Evolutionary conservation across 2,329 filamentous ascomycete species (phyloP).

Genomic region (Byssothecium circinans): DNA sequence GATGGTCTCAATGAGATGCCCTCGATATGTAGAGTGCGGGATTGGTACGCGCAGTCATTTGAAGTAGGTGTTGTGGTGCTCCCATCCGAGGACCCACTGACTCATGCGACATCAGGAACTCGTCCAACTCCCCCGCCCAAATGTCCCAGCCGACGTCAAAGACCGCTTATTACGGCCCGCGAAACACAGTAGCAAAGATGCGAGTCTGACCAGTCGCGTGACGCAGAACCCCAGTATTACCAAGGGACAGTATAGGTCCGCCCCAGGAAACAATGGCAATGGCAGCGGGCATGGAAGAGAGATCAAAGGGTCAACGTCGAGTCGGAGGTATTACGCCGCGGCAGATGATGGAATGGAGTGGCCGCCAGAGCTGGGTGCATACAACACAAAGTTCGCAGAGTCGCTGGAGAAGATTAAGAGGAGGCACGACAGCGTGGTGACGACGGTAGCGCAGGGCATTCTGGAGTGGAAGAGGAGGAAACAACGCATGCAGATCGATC

Average conservation of each 20-base stretch:
- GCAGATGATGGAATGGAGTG: conserved; percentile 87
- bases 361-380: conserved; percentile 91
- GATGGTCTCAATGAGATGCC: conserved; percentile 98
- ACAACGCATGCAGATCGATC: conserved; percentile 97
- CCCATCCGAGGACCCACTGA: conserved; percentile 20
- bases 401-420: conserved; percentile 92
- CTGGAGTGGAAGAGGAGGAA: conserved; percentile 96
- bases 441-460: conserved; percentile 96
- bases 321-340: conserved; percentile 82
- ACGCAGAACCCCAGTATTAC: conserved; percentile 89
- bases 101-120: conserved; percentile 70
- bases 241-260: conserved; percentile 75
- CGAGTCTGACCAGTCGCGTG: conserved; percentile 74
- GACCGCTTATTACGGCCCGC: conserved; percentile 74
- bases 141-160: conserved; percentile 72
- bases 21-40: conserved; percentile 89
- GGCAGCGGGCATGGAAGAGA: conserved; percentile 54
- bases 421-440: conserved; percentile 94
- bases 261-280: conserved; percentile 51
- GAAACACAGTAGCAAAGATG: conserved; percentile 59
- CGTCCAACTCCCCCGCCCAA: conserved; percentile 78
- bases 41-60: conserved; percentile 99
- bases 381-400: conserved; percentile 88
- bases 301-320: conserved; percentile 48
- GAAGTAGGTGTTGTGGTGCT: conserved; percentile 65